Base-by-base conservation (phyloP, 495 filamentous ascomycete genomes). In the Lepraria neglecta region DNA sequence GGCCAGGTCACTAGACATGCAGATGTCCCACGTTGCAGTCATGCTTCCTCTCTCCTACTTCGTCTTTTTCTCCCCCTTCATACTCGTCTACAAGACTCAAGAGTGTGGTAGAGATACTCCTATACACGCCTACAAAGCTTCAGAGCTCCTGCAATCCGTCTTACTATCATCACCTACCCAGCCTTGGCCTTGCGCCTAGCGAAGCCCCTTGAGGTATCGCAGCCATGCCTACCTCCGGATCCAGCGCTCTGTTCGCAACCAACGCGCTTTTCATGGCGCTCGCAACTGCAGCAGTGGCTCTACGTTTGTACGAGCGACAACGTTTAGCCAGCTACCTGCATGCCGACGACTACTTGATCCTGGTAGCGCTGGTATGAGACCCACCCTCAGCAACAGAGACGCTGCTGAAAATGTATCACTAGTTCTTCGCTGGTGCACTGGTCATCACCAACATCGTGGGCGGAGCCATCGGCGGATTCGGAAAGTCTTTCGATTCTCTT, bases 391-490 rank as follows among this genome's bases (percentile, higher is more conserved):
- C 5, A 24, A 30, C 21, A 19, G 38, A 24, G 4, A n/a, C 24
- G 15, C 11, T 55, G 27, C 48, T 53, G 11, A 45, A 11, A 0
- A 31, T 14, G n/a, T 12, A 12, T 17, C 31, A 3, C 30, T 42
- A 61, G 59, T 6, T 55, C 30, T 61, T 61, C 42, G 17, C 48
- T 6, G 27, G n/a, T 31, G 59, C 40, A 14, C 50, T 61, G n/a
- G 38, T 53, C 7, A 6, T 59, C 10, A 64, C 61, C 4, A 56
- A 50, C 10, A 64, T 64, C n/a, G 3, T 50, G 4, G 61, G 61
- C 21, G 61, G 21, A 7, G 38, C 50, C 5, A 44, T 60, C 15
- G 56, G 46, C 15, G 56, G 61, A 6, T 52, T 64, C 31, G 61
- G 61, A 52, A 40, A 28, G 31, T 45, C 56, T 15, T 56, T 59